phyloP scores from a whole-genome alignment of 257 asterid species.

The Solanum virginianum region DNA sequence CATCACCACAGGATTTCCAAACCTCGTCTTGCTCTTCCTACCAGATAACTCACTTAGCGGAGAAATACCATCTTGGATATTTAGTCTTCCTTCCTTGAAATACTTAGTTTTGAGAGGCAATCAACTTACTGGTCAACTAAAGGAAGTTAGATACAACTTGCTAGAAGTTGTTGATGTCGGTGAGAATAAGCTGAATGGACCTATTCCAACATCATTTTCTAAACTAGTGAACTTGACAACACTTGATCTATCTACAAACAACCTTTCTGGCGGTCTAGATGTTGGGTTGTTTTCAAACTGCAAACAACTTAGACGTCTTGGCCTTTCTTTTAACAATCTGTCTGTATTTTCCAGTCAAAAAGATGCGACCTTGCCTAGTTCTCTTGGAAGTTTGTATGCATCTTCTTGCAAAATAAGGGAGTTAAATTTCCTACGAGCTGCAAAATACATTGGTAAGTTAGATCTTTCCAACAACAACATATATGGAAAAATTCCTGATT shows the following conservation, averaged over 20 bases:
- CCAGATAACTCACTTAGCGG: neutral
- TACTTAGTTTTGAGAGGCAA: neutral
- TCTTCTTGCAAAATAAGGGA: neutral
- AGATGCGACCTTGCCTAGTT: neutral
- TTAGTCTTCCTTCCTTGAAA: neutral
- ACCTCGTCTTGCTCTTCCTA: neutral
- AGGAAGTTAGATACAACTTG: neutral
- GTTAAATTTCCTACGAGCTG: neutral
- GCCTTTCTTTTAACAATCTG: slow-evolving; percentile 11
- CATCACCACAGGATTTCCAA: neutral
- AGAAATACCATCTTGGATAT: slow-evolving; percentile 1
- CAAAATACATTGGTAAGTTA: neutral
- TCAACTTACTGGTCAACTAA: neutral
- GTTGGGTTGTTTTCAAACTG: slow-evolving; percentile 4
- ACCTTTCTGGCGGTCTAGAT: neutral
- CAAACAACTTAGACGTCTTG: neutral
- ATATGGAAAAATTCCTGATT: neutral
- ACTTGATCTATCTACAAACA: neutral
- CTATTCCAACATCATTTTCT: neutral
- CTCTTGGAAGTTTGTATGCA: neutral
- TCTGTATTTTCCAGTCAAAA: neutral
- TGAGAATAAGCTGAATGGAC: neutral
- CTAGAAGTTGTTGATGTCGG: neutral
- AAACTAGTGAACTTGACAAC: neutral
- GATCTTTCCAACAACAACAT: slow-evolving; percentile 1